A percentile compares a stretch with the other conserved stretches of the same genome.
Evolutionary conservation across 2,329 filamentous ascomycete genomes (phyloP).

Genomic region (Fusarium chlamydosporum): DNA sequence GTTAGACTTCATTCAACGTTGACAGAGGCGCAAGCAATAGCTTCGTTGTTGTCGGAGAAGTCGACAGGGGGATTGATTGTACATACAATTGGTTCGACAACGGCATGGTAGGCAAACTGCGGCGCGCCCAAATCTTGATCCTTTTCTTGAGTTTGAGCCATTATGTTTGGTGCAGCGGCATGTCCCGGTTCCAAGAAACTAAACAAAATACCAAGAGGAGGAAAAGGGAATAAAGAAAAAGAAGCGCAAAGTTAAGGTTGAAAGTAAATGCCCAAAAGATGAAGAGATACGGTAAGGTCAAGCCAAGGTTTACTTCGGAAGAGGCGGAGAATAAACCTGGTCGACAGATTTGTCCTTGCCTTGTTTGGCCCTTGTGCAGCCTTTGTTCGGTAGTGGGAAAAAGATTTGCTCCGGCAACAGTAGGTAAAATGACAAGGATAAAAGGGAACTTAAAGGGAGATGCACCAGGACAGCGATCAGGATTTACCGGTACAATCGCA

Average conservation of each 20-base stretch:
- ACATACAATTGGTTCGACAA: slow-evolving; percentile 51
- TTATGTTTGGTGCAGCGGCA: slow-evolving; percentile 15
- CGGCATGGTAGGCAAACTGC: slow-evolving; percentile 50
- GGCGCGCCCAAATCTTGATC: slow-evolving; percentile 47
- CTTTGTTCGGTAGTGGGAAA: slow-evolving; percentile 5
- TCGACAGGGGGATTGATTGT: neutral
- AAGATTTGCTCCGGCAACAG: slow-evolving; percentile 21
- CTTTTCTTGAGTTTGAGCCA: slow-evolving; percentile 28
- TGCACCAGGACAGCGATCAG: slow-evolving; percentile 7
- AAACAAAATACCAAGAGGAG: neutral
- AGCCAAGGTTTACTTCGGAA: slow-evolving; percentile 22
- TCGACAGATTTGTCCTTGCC: neutral
- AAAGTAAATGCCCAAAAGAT: neutral
- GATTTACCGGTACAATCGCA: slow-evolving; percentile 13
- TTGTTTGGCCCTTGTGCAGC: neutral
- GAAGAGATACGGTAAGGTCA: slow-evolving; percentile 1
- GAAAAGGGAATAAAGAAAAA: slow-evolving; percentile 1
- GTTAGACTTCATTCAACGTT: slow-evolving; percentile 1
- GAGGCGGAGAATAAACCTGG: slow-evolving; percentile 30
- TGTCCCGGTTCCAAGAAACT: neutral
- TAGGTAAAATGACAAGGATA: neutral
- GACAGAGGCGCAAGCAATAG: neutral
- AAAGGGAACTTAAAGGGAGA: slow-evolving; percentile 3
- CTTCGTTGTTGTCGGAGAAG: neutral
- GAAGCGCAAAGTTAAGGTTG: slow-evolving; percentile 3